Percentiles rank a stretch among this genome's conserved stretches.
phyloP scores from a whole-genome alignment of 345 rosid genomes.

The Erodium maritimum region DNA sequence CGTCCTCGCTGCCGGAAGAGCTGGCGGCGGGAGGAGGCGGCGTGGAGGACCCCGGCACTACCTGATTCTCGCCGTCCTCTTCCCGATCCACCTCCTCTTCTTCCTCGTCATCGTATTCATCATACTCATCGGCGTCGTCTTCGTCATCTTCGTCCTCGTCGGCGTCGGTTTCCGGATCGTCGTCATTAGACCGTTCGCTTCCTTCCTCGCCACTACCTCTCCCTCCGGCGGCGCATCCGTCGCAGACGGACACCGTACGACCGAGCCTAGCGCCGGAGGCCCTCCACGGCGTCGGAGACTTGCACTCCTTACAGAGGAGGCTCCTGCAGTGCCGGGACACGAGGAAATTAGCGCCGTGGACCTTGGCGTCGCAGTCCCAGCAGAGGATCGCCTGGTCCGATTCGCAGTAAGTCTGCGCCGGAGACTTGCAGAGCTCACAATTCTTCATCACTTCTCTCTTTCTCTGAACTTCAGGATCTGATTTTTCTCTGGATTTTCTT shows the following conservation, averaged over 20 bases:
- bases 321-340: conserved; percentile 50
- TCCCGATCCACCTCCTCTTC: conserved; percentile 3
- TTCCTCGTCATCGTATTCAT: background rate
- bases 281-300: conserved; percentile 45
- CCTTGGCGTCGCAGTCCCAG: conserved; percentile 60
- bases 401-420: conserved; percentile 49
- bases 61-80: conserved; percentile 41
- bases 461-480: too few species aligned
- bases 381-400: conserved; percentile 62
- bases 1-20: conserved; percentile 29
- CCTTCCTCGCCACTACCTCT: conserved; percentile 1
- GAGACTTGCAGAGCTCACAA: conserved; percentile 48
- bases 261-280: conserved; percentile 51
- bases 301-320: conserved; percentile 47
- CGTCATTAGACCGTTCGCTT: conserved; percentile 9
- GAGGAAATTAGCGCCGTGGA: conserved; percentile 70
- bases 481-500: background rate
- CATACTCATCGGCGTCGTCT: conserved; percentile 9
- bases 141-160: conserved; percentile 12
- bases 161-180: conserved; percentile 6
- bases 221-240: conserved; percentile 20
- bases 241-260: conserved; percentile 43
- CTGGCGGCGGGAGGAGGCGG: conserved; percentile 33
- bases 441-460: conserved; percentile 21
- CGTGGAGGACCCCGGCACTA: conserved; percentile 39